Base-by-base conservation (phyloP, 169 alveolate species). In the Amoebophrya sp. region DNA sequence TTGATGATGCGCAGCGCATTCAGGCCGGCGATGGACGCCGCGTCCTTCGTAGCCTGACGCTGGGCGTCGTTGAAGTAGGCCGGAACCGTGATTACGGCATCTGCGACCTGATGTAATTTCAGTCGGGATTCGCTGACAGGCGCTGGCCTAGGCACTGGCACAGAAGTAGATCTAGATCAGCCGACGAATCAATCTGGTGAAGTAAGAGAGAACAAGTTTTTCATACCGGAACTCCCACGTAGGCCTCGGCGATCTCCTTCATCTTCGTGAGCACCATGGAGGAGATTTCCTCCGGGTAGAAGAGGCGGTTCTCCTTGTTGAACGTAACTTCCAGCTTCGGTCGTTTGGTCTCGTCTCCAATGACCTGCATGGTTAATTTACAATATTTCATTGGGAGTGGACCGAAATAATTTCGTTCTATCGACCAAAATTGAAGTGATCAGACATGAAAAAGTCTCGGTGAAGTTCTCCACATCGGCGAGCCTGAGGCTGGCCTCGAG, bases 31-130 rank as follows among this genome's bases (percentile, higher is more conserved):
- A 98, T 98, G 50, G 97, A 94, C 88, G 99, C 99, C 1, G 99
- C 99, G 92, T 98, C 99, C 95, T 98, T 98, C 45, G 99, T 98
- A 91, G 99, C 99, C 94, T 97, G 98, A 93, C 99, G 96, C 94
- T 98, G 99, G 15, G 98, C 97, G 93, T 98, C 99, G 91, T 97
- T 97, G 97, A 98, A 98, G 95, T 98, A 98, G 41, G 99, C 99
- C 48, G 99, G 99, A 23, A 98, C 99, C 39, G 99, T 98, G 92
- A 98, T 95, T 89, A 98, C 99, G 45, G 99, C 99, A 90, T 97
- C 96, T 93, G 96, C 96, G 42, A 98, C 99, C 90, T 48, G 41
- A 1, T 88, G n/a, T n/a, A n/a, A n/a, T n/a, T n/a, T 67, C 91
- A 93, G n/a, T n/a, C n/a, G n/a, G n/a, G n/a, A n/a, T n/a, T n/a